Evolutionary conservation across 1,284 basidiomycete species (phyloP).

Genomic region (Cutaneotrichosporon sp.): DNA sequence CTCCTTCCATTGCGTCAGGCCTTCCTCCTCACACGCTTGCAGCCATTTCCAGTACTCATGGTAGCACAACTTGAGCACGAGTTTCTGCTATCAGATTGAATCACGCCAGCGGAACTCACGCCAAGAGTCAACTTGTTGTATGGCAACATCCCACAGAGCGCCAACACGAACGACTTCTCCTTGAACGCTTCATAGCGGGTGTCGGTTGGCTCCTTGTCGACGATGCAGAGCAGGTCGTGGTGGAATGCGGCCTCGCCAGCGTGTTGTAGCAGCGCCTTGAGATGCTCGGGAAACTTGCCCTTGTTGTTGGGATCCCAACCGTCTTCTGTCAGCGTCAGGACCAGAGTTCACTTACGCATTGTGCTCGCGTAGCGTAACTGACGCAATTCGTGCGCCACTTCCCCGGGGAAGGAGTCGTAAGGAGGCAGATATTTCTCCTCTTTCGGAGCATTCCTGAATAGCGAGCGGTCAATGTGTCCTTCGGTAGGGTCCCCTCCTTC

Average conservation of each 20-base stretch:
- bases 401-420: conserved; percentile 34
- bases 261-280: conserved; percentile 71
- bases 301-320: conserved; percentile 56
- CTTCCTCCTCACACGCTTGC: conserved; percentile 33
- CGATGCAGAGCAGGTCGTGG: conserved; percentile 55
- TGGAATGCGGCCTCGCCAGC: conserved; percentile 76
- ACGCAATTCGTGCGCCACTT: conserved; percentile 29
- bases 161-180: conserved; percentile 37
- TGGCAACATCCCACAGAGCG: conserved; percentile 40
- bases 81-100: conserved; percentile 38
- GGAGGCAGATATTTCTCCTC: conserved; percentile 40
- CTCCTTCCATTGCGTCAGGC: conserved; percentile 30
- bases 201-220: conserved; percentile 29
- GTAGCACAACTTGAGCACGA: conserved; percentile 39
- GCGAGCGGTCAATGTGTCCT: conserved; percentile 28
- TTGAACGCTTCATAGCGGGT: conserved; percentile 18
- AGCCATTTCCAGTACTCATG: conserved; percentile 37
- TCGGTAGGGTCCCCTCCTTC: conserved; percentile 2
- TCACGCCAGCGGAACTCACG: conserved; percentile 26
- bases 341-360: conserved; percentile 27
- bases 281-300: conserved; percentile 79
- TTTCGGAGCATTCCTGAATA: conserved; percentile 35
- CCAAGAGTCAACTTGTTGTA: conserved; percentile 52
- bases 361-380: conserved; percentile 28
- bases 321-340: conserved; percentile 24